phyloP scores from a whole-genome alignment of 495 filamentous ascomycete species.

The Pseudomonodictys pantanalensis region DNA sequence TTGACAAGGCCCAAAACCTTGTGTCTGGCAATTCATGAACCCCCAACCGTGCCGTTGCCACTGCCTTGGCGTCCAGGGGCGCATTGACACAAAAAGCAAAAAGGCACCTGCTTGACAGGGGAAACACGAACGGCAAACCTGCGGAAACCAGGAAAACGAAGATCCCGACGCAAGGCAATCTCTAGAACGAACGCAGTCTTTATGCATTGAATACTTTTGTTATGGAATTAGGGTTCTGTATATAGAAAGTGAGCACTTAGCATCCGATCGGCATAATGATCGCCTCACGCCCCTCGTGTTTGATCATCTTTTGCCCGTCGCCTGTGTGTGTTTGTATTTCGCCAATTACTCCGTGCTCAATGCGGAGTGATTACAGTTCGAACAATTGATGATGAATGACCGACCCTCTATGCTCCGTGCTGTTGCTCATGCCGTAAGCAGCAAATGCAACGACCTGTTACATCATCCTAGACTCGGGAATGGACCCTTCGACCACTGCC shows the following conservation, averaged over 20 bases:
- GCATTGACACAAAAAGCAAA: neutral
- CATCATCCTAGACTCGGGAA: constrained; percentile 29
- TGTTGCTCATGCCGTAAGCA: neutral
- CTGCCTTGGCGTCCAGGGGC: neutral
- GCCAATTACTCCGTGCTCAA: too few relatives aligned
- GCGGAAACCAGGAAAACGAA: neutral
- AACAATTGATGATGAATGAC: too few relatives aligned
- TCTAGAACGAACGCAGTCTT: neutral
- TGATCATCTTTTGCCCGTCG: too few relatives aligned
- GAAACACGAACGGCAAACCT: too few relatives aligned
- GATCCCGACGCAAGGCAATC: neutral
- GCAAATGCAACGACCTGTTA: neutral
- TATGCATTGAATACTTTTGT: neutral
- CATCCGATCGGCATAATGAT: neutral
- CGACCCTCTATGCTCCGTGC: neutral
- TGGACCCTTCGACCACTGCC: constrained; percentile 38
- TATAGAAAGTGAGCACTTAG: too few relatives aligned
- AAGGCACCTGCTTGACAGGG: too few relatives aligned
- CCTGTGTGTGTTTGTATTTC: too few relatives aligned
- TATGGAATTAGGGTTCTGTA: neutral
- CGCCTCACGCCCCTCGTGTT: neutral
- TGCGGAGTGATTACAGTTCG: neutral
- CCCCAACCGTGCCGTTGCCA: neutral
- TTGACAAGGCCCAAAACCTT: neutral
- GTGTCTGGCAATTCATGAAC: too few relatives aligned